Percentiles rank a stretch among this genome's conserved stretches.
Evolutionary conservation across 2,329 filamentous ascomycete species (phyloP).

Genomic region (Penicillium olsonii): DNA sequence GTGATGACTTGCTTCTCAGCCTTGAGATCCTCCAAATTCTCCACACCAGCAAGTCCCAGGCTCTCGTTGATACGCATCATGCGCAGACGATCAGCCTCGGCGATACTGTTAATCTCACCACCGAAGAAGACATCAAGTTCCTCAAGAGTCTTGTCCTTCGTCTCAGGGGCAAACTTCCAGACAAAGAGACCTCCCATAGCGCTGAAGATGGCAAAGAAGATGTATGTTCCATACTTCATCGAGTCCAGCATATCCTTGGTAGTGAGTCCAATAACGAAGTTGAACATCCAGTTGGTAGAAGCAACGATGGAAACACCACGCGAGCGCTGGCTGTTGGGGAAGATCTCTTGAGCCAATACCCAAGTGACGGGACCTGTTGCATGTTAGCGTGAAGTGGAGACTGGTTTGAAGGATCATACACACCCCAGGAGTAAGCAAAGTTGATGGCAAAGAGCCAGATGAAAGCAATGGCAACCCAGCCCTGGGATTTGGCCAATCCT

Average conservation of each 20-base stretch:
- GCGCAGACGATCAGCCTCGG: conserved; percentile 52
- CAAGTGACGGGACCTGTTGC: conserved; percentile 32
- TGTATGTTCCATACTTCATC: conserved; percentile 40
- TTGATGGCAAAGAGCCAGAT: conserved; percentile 62
- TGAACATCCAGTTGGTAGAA: conserved; percentile 37
- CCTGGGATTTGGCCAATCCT: conserved; percentile 56
- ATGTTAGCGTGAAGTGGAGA: background rate
- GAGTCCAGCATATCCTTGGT: conserved; percentile 32
- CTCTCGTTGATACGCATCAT: conserved; percentile 74
- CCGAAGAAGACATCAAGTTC: conserved; percentile 60
- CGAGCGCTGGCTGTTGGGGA: conserved; percentile 32
- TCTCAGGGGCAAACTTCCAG: conserved; percentile 48
- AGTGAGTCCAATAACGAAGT: conserved; percentile 33
- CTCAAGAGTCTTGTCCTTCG: conserved; percentile 53
- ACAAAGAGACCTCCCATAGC: conserved; percentile 37
- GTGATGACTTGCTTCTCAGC: conserved; percentile 16
- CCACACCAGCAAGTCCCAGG: conserved; percentile 57
- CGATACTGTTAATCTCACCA: conserved; percentile 32
- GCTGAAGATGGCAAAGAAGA: conserved; percentile 47
- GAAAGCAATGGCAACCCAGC: conserved; percentile 64
- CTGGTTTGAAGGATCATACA: background rate
- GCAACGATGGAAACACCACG: conserved; percentile 31
- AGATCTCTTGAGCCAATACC: conserved; percentile 56
- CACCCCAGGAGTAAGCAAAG: conserved; percentile 42
- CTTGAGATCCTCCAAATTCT: conserved; percentile 28